Percentiles rank a stretch among this genome's conserved stretches.
phyloP scores from a whole-genome alignment of 192 early-diverging fungal genomes.

The Gaertneriomyces semiglobifer region DNA sequence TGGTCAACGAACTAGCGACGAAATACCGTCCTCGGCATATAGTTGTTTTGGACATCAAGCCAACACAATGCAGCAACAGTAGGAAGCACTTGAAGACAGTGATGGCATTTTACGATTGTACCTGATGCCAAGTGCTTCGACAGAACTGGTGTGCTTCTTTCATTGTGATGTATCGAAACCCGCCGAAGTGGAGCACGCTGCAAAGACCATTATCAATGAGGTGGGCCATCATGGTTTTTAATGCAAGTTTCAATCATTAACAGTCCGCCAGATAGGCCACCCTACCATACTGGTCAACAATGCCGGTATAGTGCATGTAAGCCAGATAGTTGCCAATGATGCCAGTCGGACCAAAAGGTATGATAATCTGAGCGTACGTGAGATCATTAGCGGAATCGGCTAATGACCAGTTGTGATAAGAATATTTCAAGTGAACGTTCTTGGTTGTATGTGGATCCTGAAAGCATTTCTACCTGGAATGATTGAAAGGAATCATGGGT shows the following conservation, averaged over 20 bases:
- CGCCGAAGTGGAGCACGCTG: too few relatives aligned
- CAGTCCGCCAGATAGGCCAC: slow-evolving; percentile 50
- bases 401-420: slow-evolving; percentile 19
- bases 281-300: slow-evolving; percentile 82
- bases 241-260: too few relatives aligned
- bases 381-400: too few relatives aligned
- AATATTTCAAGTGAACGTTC: slow-evolving; percentile 66
- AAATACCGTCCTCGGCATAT: slow-evolving; percentile 39
- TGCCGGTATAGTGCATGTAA: slow-evolving; percentile 68
- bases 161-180: too few relatives aligned
- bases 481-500: slow-evolving; percentile 68
- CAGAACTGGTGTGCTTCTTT: too few relatives aligned
- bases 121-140: not conserved
- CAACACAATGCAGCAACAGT: not conserved
- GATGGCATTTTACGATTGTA: too few relatives aligned
- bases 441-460: slow-evolving; percentile 71
- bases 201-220: too few relatives aligned
- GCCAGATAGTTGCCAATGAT: slow-evolving; percentile 59
- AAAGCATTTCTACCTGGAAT: slow-evolving; percentile 75
- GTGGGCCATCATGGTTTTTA: too few relatives aligned
- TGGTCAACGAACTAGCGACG: slow-evolving; percentile 46
- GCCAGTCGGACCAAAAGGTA: slow-evolving; percentile 54
- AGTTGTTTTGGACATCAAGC: slow-evolving; percentile 52
- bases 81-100: too few relatives aligned
- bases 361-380: too few relatives aligned